Percentiles rank a stretch among this genome's conserved stretches.
Evolutionary conservation across 1,284 basidiomycete species (phyloP).

Genomic region (Gomphus bonarii): DNA sequence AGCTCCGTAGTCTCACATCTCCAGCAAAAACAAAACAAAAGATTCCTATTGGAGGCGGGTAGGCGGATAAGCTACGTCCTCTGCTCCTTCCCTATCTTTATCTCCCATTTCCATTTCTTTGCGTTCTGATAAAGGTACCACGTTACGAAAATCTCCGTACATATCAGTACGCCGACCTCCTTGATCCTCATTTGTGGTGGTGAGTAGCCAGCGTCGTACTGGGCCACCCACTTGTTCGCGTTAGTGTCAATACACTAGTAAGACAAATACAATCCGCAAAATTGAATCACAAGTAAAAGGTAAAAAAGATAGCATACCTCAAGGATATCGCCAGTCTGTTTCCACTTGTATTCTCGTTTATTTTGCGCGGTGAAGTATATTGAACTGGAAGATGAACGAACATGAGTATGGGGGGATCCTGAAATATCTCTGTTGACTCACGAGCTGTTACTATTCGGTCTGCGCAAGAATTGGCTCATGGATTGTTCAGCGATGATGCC

Average conservation of each 20-base stretch:
- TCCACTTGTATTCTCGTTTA: conserved; percentile 63
- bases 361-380: conserved; percentile 61
- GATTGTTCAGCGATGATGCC: conserved; percentile 10
- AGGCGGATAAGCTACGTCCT: background rate
- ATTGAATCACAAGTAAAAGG: too few species aligned
- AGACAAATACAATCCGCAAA: background rate
- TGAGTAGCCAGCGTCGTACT: conserved; percentile 5
- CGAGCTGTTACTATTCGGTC: conserved; percentile 6
- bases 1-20: background rate
- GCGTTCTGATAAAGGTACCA: conserved; percentile 9
- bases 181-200: conserved; percentile 10
- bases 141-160: conserved; percentile 10
- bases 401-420: background rate
- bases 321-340: conserved; percentile 25
- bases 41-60: background rate
- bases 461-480: conserved; percentile 7
- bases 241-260: conserved; percentile 9
- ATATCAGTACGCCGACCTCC: conserved; percentile 9
- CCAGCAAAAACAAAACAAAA: background rate
- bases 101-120: conserved; percentile 9
- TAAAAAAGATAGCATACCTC: conserved; percentile 38
- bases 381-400: conserved; percentile 31
- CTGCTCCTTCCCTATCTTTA: conserved; percentile 6
- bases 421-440: background rate
- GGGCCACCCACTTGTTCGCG: conserved; percentile 7